phyloP scores from a whole-genome alignment of 2,329 filamentous ascomycete species.

The Apiospora arundinis region DNA sequence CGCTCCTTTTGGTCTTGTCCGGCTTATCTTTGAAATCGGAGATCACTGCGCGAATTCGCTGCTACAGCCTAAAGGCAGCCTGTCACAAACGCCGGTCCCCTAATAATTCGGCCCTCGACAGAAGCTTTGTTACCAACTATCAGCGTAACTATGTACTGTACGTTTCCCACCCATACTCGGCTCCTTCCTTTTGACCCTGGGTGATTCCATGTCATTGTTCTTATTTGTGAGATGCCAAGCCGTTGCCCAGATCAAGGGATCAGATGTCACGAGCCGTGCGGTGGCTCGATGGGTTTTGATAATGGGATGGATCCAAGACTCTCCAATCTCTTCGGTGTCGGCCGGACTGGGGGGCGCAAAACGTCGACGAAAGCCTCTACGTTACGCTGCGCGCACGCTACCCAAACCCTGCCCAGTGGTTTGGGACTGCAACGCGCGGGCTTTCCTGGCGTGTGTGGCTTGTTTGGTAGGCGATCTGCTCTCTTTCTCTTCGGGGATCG shows the following conservation, averaged over 20 bases:
- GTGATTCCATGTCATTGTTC: background rate
- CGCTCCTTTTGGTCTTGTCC: background rate
- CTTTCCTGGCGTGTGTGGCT: background rate
- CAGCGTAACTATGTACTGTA: background rate
- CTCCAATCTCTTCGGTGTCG: background rate
- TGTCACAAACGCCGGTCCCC: no score
- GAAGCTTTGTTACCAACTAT: background rate
- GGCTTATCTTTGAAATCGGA: background rate
- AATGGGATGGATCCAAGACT: conserved; percentile 14
- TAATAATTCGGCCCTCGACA: background rate
- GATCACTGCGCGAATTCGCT: background rate
- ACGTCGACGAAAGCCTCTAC: background rate
- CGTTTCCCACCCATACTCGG: background rate
- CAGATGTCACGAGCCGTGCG: conserved; percentile 1
- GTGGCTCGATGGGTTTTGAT: background rate
- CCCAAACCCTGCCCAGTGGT: background rate
- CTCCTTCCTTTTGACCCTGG: background rate
- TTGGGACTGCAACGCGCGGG: background rate
- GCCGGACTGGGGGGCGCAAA: background rate
- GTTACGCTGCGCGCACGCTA: background rate
- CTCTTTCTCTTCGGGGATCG: background rate
- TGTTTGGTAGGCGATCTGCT: background rate
- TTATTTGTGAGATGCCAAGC: conserved; percentile 1
- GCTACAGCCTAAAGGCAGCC: background rate
- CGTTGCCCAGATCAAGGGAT: background rate